These are phyloP conservation scores for Lichtheimia corymbifera DNA, from an alignment of 371 early-diverging fungal species.

Conservation along the genomic window DNA sequence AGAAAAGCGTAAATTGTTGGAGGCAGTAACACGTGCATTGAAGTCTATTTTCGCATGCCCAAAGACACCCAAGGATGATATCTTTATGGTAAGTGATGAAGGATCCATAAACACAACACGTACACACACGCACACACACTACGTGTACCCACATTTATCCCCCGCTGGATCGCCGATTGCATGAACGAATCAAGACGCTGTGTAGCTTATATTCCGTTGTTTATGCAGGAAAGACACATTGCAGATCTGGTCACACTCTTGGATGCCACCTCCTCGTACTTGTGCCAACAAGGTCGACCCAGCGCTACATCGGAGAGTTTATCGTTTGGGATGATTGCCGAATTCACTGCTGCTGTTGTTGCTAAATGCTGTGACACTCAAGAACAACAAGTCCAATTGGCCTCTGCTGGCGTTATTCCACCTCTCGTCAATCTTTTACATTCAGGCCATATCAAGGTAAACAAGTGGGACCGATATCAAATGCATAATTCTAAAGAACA, in stretches of 20 bases:
- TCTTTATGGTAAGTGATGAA: constrained; percentile 54
- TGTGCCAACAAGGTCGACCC: constrained; percentile 24
- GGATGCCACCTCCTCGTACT: constrained; percentile 25
- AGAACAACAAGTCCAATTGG: constrained; percentile 63
- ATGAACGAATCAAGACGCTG: too few species aligned
- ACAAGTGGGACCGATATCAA: background rate
- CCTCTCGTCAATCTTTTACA: constrained; percentile 61
- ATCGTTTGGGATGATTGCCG: constrained; percentile 64
- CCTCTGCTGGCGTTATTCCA: constrained; percentile 61
- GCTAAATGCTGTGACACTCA: constrained; percentile 66
- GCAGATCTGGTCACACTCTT: constrained; percentile 30
- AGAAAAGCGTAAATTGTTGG: constrained; percentile 58
- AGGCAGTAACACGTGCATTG: constrained; percentile 73
- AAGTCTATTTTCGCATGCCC: constrained; percentile 74
- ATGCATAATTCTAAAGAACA: background rate
- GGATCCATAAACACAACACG: background rate
- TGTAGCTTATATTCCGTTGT: background rate
- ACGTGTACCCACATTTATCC: too few species aligned
- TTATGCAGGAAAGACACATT: constrained; percentile 44
- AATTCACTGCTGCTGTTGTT: constrained; percentile 68
- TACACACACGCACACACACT: too few species aligned
- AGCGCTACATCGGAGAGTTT: constrained; percentile 42
- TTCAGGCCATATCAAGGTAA: constrained; percentile 53
- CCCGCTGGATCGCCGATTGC: too few species aligned
- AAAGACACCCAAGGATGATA: constrained; percentile 55